Base-by-base conservation (phyloP, 306 rosid species). In the Cicer judaicum region DNA sequence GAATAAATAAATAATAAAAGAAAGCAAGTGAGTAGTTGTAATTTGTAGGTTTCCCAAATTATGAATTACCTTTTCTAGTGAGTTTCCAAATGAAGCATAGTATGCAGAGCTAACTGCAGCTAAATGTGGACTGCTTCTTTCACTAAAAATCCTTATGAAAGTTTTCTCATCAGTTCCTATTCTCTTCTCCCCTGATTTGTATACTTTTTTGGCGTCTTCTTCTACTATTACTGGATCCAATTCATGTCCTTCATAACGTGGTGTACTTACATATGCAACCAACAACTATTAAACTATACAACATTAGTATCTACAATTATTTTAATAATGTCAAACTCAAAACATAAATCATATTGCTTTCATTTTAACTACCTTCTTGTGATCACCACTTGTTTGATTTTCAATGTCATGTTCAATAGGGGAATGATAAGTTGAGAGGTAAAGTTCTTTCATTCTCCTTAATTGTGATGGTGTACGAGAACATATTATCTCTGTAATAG, bases 381-480 rank as follows among this genome's bases (percentile, higher is more conserved):
- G 84, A 84, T 87, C 86, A 66, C 90, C 96, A 38, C 86, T 74
- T 0, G 88, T 62, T 29, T 62, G 10, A 0, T 1, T 47, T 47
- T 88, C 87, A 39, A 93, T 84, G 39, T 87, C 96, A 7, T 34
- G 46, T 69, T 86, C 98, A 42, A 89, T 76, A 34, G 24, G 2
- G 34, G 81, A 74, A 46, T 76, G 84, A 63, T 79, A 90, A 8
- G 10, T 74, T 39, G 91, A 10, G 9, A 64, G 83, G 61, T 90
- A 90, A 76, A 79, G 74, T 76, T 90, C 95, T 60, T 86, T 93
- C 10, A 90, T 63, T 39, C 82, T 79, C 9, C 90, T 84, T 19
- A 93, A 41, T 63, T 93, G 96, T 16, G 96, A 80, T 10, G 96
- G 87, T 15, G 87, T 80, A 7, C 96, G 91, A 69, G 95, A 90